Percentiles rank a stretch among this genome's conserved stretches.
These are phyloP conservation scores for Solanum neorickii DNA, from an alignment of 257 asterid species.

Conservation along the genomic window DNA sequence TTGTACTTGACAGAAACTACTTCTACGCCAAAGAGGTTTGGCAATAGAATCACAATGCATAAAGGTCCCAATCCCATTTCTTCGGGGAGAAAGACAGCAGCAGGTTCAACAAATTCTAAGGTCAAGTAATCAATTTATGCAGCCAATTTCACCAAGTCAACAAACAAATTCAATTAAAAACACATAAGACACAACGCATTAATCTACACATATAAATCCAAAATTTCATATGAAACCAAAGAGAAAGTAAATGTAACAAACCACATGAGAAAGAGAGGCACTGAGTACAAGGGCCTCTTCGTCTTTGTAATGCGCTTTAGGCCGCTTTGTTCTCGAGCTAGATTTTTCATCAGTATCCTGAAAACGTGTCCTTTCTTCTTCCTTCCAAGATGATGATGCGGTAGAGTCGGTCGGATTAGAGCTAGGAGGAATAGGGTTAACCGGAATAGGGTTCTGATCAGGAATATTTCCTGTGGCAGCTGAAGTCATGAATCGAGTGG, in stretches of 20 bases:
- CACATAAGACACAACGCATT: not conserved
- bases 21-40: not conserved
- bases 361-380: not conserved
- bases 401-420: conserved; percentile 5
- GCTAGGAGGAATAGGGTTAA: conserved; percentile 1
- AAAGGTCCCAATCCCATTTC: not conserved
- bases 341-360: conserved; percentile 8
- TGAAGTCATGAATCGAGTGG: conserved; percentile 24
- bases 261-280: conserved; percentile 84
- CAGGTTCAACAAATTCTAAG: not conserved
- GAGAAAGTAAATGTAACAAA: conserved; percentile 6
- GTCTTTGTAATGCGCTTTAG: conserved; percentile 53
- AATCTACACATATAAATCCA: not conserved
- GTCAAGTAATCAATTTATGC: not conserved
- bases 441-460: conserved; percentile 16
- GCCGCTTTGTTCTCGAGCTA: conserved; percentile 23
- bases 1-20: not conserved
- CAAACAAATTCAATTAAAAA: not conserved
- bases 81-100: not conserved
- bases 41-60: not conserved
- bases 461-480: conserved; percentile 24
- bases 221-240: not conserved
- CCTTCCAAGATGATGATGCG: conserved; percentile 5
- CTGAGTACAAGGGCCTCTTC: conserved; percentile 72
- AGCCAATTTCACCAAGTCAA: not conserved